These are phyloP conservation scores for Moelleriella libera DNA, from an alignment of 2,329 filamentous ascomycete genomes.

Conservation along the genomic window DNA sequence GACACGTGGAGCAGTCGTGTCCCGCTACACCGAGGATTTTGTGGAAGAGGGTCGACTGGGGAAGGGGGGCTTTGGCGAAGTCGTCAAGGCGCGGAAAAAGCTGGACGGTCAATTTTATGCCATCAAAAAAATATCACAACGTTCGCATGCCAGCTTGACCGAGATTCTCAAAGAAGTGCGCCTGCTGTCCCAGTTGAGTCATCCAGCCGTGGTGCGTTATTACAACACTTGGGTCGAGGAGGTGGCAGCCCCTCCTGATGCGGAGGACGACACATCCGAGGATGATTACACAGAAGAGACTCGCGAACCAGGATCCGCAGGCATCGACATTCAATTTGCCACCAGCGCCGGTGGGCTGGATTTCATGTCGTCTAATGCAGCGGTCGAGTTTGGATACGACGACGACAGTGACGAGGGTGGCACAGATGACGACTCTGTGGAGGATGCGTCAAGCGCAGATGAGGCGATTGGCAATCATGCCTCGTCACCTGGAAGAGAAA, in stretches of 20 bases:
- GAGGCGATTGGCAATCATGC: slow-evolving; percentile 14
- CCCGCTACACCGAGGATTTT: slow-evolving; percentile 79
- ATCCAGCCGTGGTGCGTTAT: slow-evolving; percentile 76
- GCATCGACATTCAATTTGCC: slow-evolving; percentile 42
- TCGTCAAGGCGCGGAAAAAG: slow-evolving; percentile 89
- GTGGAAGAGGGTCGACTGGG: slow-evolving; percentile 79
- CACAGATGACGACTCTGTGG: slow-evolving; percentile 32
- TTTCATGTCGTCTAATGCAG: slow-evolving; percentile 79
- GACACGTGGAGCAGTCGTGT: slow-evolving; percentile 36
- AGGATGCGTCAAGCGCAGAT: slow-evolving; percentile 21
- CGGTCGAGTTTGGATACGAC: slow-evolving; percentile 66
- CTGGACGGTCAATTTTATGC: slow-evolving; percentile 89
- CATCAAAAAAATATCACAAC: slow-evolving; percentile 88
- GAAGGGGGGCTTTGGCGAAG: slow-evolving; percentile 90
- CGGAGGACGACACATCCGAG: slow-evolving; percentile 42
- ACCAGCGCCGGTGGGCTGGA: slow-evolving; percentile 72
- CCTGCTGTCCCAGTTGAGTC: slow-evolving; percentile 80
- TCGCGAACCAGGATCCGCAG: slow-evolving; percentile 23
- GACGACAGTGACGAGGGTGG: slow-evolving; percentile 28
- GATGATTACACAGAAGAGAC: slow-evolving; percentile 28
- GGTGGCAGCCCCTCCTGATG: slow-evolving; percentile 34
- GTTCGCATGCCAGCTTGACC: slow-evolving; percentile 63
- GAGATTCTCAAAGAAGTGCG: slow-evolving; percentile 78
- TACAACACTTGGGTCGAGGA: slow-evolving; percentile 93
- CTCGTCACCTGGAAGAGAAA: slow-evolving; percentile 15